Conservation (phyloP, 768 basidiomycete genomes). For the Candolleomyces efflorescens region DNA sequence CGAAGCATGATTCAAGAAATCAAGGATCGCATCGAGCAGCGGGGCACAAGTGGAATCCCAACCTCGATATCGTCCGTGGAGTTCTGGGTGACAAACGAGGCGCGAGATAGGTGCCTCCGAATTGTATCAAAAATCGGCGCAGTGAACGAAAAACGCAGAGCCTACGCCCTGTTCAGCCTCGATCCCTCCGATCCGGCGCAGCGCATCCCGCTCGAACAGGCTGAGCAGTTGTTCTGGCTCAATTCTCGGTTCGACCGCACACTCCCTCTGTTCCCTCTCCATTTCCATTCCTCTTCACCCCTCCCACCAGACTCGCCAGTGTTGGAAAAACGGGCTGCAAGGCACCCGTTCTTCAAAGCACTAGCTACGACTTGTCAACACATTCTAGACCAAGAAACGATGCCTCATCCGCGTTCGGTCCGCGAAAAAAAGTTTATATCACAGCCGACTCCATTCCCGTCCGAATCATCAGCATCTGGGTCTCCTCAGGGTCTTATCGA, state of each 20-base stretch:
- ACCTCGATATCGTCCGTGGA: conserved; percentile 28
- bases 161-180: conserved; percentile 51
- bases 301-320: neutral
- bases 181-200: conserved; percentile 2
- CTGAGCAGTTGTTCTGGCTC: conserved; percentile 1
- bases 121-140: conserved; percentile 84
- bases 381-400: conserved; percentile 47
- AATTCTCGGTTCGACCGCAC: neutral
- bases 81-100: conserved; percentile 83
- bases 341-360: conserved; percentile 36
- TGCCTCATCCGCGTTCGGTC: conserved; percentile 28
- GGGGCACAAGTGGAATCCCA: neutral
- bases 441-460: neutral
- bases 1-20: conserved; percentile 61
- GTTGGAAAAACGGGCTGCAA: neutral
- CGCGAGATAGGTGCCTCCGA: conserved; percentile 63
- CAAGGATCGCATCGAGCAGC: conserved; percentile 35
- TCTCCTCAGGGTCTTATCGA: neutral
- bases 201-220: neutral
- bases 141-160: conserved; percentile 57
- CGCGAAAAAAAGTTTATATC: conserved; percentile 9
- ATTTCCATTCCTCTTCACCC: neutral
- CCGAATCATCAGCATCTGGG: neutral
- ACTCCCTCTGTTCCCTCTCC: conserved; percentile 1
- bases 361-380: conserved; percentile 50